Base-by-base conservation (phyloP, 2,329 filamentous ascomycete genomes). In the Ascochyta fabae region DNA sequence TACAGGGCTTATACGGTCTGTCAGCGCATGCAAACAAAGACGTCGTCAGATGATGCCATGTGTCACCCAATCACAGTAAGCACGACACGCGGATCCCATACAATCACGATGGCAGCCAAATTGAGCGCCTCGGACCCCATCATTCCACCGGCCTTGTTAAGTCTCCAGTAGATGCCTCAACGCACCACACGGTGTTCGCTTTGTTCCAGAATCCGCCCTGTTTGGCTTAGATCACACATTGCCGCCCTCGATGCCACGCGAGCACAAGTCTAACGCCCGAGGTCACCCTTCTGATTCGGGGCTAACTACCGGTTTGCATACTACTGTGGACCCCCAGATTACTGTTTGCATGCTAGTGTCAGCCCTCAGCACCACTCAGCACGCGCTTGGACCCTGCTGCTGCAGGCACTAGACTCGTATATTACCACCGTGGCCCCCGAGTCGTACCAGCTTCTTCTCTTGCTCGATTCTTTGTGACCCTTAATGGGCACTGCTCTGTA, bases 361-460 rank as follows among this genome's bases (percentile, higher is more conserved):
- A 48, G 50, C 39, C 24, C 33, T 24, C 12, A 48, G 43, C 13
- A 41, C 23, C 31, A 48, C 29, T 48, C 50, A 53, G 47, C 43
- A 50, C n/a, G 36, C 53, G 53, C 53, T 38, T 33, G 38, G 53
- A 42, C 48, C 48, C 36, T 35, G 19, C 19, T 19, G 47, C 51
- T 48, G 55, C 52, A 42, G 54, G 48, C 51, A 46, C 36, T 38
- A 41, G 42, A 43, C 41, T 43, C 42, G 35, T 72, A 71, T 68
- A 70, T 70, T 63, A 68, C 60, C 51, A 55, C 36, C 56, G 41
- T 57, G 47, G 49, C 44, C 60, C 65, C 61, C 50, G 36, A 35
- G 43, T 22, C n/a, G 22, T 34, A 59, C 51, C 43, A 52, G 53
- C 2, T 5, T 15, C 35, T 50, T 34, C 48, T 35, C n/a, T 46